phyloP scores from a whole-genome alignment of 192 early-diverging fungal species.

The Umbelopsis sp. region DNA sequence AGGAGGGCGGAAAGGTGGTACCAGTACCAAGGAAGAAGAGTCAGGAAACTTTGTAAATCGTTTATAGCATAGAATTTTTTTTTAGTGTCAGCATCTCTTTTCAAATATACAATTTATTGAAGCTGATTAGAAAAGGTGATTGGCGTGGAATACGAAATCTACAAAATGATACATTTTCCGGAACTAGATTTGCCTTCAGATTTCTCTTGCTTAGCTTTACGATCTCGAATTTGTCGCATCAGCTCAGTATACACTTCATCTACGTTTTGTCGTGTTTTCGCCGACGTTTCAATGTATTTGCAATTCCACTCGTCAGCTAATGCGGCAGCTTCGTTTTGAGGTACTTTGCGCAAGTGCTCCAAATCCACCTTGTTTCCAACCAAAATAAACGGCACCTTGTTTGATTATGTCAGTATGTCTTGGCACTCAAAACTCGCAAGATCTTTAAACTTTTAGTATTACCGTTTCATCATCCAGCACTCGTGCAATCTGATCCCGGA shows the following conservation, averaged over 20 bases:
- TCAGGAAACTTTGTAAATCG: constrained; percentile 16
- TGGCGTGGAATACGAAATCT: not conserved
- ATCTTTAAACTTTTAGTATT: not conserved
- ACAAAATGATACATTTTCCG: constrained; percentile 14
- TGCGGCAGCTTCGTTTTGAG: constrained; percentile 52
- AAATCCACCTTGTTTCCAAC: constrained; percentile 81
- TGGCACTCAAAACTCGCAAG: constrained; percentile 6
- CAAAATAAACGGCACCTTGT: constrained; percentile 72
- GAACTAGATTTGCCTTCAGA: constrained; percentile 16
- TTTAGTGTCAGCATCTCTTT: constrained; percentile 9
- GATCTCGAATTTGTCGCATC: constrained; percentile 75
- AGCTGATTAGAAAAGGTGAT: not conserved
- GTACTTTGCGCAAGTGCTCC: constrained; percentile 60
- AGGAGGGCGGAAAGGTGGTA: constrained; percentile 45
- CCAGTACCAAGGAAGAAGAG: not conserved
- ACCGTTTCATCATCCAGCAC: constrained; percentile 79
- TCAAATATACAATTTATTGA: constrained; percentile 22
- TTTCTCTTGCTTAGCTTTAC: constrained; percentile 49
- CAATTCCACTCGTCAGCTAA: constrained; percentile 67
- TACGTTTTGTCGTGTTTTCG: constrained; percentile 77
- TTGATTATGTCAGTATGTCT: not conserved
- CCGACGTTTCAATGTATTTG: constrained; percentile 69
- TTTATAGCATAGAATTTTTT: not conserved
- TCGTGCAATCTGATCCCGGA: constrained; percentile 82
- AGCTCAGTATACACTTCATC: constrained; percentile 73